phyloP scores from a whole-genome alignment of 768 basidiomycete genomes.

The Suillus americanus region DNA sequence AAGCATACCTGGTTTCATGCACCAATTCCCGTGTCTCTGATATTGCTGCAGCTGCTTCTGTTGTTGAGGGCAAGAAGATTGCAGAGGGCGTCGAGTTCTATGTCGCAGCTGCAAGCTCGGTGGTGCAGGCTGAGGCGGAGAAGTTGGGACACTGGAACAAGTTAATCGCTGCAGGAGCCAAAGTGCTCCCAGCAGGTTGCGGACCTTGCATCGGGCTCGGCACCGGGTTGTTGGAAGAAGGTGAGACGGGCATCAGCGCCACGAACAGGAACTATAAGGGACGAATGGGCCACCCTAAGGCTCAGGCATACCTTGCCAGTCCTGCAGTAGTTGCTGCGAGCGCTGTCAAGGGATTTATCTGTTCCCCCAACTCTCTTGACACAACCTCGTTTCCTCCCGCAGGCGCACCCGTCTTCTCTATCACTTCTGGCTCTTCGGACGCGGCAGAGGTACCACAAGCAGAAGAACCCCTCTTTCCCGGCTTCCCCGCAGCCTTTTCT shows the following conservation, averaged over 20 bases:
- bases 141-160: constrained; percentile 83
- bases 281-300: constrained; percentile 95
- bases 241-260: constrained; percentile 94
- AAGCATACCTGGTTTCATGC: constrained; percentile 97
- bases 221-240: constrained; percentile 88
- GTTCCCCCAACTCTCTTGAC: constrained; percentile 73
- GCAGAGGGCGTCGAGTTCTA: constrained; percentile 95
- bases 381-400: constrained; percentile 47
- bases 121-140: constrained; percentile 91
- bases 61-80: constrained; percentile 77
- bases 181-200: constrained; percentile 91
- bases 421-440: constrained; percentile 33
- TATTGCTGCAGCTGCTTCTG: constrained; percentile 88
- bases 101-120: constrained; percentile 91
- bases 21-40: constrained; percentile 97
- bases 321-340: constrained; percentile 97
- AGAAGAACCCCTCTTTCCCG: constrained; percentile 68
- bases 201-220: constrained; percentile 98
- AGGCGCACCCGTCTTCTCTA: constrained; percentile 58
- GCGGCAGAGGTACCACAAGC: constrained; percentile 24
- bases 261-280: constrained; percentile 99
- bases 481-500: constrained; percentile 80
- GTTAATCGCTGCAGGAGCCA: constrained; percentile 86
- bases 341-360: constrained; percentile 89
- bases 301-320: constrained; percentile 92